Conservation (phyloP, 768 basidiomycete genomes). For the Serendipita vermifera region DNA sequence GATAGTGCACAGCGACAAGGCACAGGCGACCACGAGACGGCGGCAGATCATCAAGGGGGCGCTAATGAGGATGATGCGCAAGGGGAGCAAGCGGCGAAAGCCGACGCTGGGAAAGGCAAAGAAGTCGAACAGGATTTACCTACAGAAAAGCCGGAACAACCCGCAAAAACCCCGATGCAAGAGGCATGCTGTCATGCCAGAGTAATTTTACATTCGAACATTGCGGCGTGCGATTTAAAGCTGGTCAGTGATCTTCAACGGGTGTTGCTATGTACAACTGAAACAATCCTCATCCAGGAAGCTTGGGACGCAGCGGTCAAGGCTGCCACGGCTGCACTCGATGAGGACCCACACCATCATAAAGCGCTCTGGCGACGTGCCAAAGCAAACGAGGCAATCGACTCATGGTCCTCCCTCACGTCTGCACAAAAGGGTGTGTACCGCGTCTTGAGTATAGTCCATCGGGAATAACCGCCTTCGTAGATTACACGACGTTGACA, state of each 20-base stretch:
- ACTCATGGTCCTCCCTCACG: slow-evolving; percentile 71
- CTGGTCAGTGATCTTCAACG: slow-evolving; percentile 36
- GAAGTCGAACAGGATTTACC: slow-evolving; percentile 15
- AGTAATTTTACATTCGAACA: slow-evolving; percentile 72
- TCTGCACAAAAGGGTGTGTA: slow-evolving; percentile 70
- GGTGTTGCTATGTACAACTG: not conserved
- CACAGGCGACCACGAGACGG: slow-evolving; percentile 18
- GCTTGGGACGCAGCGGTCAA: slow-evolving; percentile 69
- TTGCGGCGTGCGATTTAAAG: slow-evolving; percentile 74
- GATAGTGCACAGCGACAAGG: slow-evolving; percentile 12
- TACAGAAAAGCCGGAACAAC: slow-evolving; percentile 13
- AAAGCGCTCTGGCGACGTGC: slow-evolving; percentile 89
- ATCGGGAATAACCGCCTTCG: not conserved
- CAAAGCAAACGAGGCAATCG: slow-evolving; percentile 62
- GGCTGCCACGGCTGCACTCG: slow-evolving; percentile 74
- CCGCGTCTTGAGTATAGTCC: not conserved
- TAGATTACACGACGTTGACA: slow-evolving; percentile 71
- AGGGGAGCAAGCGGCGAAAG: slow-evolving; percentile 16
- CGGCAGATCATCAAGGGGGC: slow-evolving; percentile 13
- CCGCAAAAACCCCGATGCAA: slow-evolving; percentile 26
- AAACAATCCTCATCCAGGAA: slow-evolving; percentile 30
- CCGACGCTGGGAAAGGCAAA: slow-evolving; percentile 15
- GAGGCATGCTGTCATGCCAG: slow-evolving; percentile 42
- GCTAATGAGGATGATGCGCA: slow-evolving; percentile 20
- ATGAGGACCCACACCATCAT: slow-evolving; percentile 70